Percentiles rank a stretch among this genome's conserved stretches.
phyloP scores from a whole-genome alignment of 2,329 filamentous ascomycete species.

The Erysiphe neolycopersici region DNA sequence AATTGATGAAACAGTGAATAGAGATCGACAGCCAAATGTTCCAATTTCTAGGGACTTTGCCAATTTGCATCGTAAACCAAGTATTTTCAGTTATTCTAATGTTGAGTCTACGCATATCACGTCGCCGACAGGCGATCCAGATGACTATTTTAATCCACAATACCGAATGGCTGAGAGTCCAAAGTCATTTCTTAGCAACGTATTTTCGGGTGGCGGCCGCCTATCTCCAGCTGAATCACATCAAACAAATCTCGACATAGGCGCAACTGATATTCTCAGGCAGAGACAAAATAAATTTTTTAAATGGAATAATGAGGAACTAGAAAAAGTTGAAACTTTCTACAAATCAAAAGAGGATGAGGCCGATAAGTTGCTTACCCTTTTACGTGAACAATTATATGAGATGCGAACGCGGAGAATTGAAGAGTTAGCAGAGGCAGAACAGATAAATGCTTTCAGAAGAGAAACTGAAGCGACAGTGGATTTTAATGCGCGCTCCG shows the following conservation, averaged over 20 bases:
- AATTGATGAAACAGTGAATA: background rate
- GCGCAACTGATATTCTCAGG: conserved; percentile 36
- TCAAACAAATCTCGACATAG: conserved; percentile 21
- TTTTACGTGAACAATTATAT: conserved; percentile 63
- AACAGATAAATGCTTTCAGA: conserved; percentile 6
- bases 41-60: background rate
- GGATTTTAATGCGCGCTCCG: conserved; percentile 4
- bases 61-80: too few species aligned
- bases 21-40: too few species aligned
- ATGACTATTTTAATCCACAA: background rate
- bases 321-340: conserved; percentile 79
- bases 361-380: conserved; percentile 40
- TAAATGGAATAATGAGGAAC: conserved; percentile 52
- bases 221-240: conserved; percentile 17
- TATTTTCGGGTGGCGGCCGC: conserved; percentile 9
- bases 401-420: conserved; percentile 72
- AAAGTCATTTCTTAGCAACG: conserved; percentile 8
- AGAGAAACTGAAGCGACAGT: background rate
- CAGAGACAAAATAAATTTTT: conserved; percentile 66
- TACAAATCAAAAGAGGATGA: conserved; percentile 75
- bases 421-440: conserved; percentile 28
- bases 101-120: too few species aligned
- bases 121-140: background rate
- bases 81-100: too few species aligned
- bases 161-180: conserved; percentile 3